Evolutionary conservation across 192 early-diverging fungal species (phyloP).

Genomic region (Dissophora globulifera): DNA sequence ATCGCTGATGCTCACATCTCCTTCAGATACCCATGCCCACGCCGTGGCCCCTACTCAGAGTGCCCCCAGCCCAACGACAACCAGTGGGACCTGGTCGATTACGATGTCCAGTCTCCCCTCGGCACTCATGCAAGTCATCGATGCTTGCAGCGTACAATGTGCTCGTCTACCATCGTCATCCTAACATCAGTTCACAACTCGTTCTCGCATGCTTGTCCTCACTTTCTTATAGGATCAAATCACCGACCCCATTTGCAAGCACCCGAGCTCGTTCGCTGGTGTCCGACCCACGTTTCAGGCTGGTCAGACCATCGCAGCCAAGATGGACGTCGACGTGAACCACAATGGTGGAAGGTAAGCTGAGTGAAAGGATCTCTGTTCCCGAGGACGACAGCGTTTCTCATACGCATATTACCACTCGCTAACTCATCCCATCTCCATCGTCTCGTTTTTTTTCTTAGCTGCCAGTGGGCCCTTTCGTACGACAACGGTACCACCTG

Average conservation of each 20-base stretch:
- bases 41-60: constrained; percentile 34
- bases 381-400: too few species aligned
- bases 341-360: constrained; percentile 43
- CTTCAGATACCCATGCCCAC: constrained; percentile 51
- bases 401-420: too few species aligned
- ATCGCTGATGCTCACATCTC: constrained; percentile 46
- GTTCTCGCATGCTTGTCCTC: not conserved
- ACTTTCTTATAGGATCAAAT: constrained; percentile 14
- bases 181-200: not conserved
- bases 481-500: constrained; percentile 47
- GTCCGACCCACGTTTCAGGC: constrained; percentile 49
- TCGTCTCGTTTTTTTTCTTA: not conserved
- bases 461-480: constrained; percentile 51
- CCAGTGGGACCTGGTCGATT: constrained; percentile 41
- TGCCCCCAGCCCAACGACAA: constrained; percentile 35
- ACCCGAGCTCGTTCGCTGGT: constrained; percentile 38
- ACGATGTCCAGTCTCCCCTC: constrained; percentile 43
- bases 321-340: constrained; percentile 53
- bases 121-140: constrained; percentile 28
- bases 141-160: too few species aligned
- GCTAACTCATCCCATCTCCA: too few species aligned
- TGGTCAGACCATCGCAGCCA: constrained; percentile 23
- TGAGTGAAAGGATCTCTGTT: too few species aligned
- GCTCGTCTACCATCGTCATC: too few species aligned
- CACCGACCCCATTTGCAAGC: constrained; percentile 46